These are phyloP conservation scores for Cenchrus americanus DNA, from an alignment of 176 grass and related monocot species.

Conservation along the genomic window DNA sequence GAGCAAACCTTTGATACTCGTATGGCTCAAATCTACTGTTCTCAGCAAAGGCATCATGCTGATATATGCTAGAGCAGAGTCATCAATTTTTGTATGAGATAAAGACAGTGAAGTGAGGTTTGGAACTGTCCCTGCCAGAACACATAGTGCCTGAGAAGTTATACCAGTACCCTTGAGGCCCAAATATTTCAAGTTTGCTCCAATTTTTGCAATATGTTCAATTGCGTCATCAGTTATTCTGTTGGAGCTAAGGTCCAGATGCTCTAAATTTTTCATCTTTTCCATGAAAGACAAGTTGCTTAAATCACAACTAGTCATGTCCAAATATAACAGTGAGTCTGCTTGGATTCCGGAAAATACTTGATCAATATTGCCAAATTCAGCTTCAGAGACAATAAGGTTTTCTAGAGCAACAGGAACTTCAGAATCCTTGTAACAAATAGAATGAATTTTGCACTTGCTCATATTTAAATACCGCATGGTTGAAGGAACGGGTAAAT, in stretches of 20 bases:
- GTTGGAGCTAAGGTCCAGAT: slow-evolving; percentile 67
- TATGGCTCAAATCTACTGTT: slow-evolving; percentile 64
- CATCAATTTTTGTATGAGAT: slow-evolving; percentile 74
- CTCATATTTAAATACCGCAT: slow-evolving; percentile 76
- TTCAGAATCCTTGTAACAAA: slow-evolving; percentile 50
- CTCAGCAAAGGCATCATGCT: slow-evolving; percentile 69
- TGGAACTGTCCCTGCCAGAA: slow-evolving; percentile 67
- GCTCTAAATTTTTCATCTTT: slow-evolving; percentile 61
- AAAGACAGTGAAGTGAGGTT: slow-evolving; percentile 69
- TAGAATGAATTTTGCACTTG: slow-evolving; percentile 71
- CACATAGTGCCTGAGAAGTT: slow-evolving; percentile 62
- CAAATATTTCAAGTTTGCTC: slow-evolving; percentile 72
- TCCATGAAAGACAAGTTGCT: slow-evolving; percentile 61
- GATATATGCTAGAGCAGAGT: slow-evolving; percentile 72
- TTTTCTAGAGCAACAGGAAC: slow-evolving; percentile 51
- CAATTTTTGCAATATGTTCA: slow-evolving; percentile 68
- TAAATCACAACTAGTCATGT: slow-evolving; percentile 66
- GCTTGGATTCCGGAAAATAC: slow-evolving; percentile 60
- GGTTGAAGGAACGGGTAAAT: slow-evolving; percentile 57
- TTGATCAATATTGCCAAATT: slow-evolving; percentile 56
- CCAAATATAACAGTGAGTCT: slow-evolving; percentile 60
- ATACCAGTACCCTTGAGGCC: slow-evolving; percentile 61
- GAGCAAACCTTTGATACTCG: slow-evolving; percentile 68
- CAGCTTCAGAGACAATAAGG: slow-evolving; percentile 50
- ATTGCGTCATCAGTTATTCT: slow-evolving; percentile 64